Base-by-base conservation (phyloP, 2,329 filamentous ascomycete species). In the Colletotrichum musae region DNA sequence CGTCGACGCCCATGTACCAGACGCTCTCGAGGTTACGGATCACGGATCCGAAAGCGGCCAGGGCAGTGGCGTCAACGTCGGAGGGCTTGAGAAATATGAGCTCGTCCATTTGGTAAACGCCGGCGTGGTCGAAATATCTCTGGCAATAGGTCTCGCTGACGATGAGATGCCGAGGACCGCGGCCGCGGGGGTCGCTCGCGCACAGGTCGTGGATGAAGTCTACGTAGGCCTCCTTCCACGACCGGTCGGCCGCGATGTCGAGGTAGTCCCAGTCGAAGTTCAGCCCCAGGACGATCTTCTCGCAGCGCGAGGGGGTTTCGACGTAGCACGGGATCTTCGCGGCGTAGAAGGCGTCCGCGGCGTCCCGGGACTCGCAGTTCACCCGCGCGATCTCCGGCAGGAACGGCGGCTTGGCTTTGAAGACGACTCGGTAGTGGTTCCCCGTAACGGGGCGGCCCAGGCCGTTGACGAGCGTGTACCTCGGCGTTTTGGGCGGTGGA, bases 181-280 rank as follows among this genome's bases (percentile, higher is more conserved):
- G 24, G 21, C 51, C 51, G 10, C n/a, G 12, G 6, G 62, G 67
- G 7, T 70, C 67, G 26, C 41, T 3, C 15, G 62, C 56, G 32
- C 56, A 62, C 2, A 70, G 56, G 36, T 70, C 56, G 62, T 70
- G 51, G 51, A 70, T 18, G 45, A 70, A 65, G 54, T 68, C 61
- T 10, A 65, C 28, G 18, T 62, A 62, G 12, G 45, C 16, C 26
- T 15, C 0, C 36, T 50, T 39, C 57, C 28, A 56, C 24, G 0
- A 5, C 3, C n/a, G 4, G 21, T n/a, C 47, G 18, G 28, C 24
- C 0, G 21, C 41, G 1, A 67, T n/a, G 2, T 18, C 36, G 15
- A 70, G 18, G 43, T 67, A 61, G 51, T 70, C 67, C 50, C 57
- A 58, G 6, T 43, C 18, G 7, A 70, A 9, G 43, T 67, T 70